A percentile compares a stretch with the other conserved stretches of the same genome.
Evolutionary conservation across 2,329 filamentous ascomycete species (phyloP).

Genomic region (Paecilomyces sp.): DNA sequence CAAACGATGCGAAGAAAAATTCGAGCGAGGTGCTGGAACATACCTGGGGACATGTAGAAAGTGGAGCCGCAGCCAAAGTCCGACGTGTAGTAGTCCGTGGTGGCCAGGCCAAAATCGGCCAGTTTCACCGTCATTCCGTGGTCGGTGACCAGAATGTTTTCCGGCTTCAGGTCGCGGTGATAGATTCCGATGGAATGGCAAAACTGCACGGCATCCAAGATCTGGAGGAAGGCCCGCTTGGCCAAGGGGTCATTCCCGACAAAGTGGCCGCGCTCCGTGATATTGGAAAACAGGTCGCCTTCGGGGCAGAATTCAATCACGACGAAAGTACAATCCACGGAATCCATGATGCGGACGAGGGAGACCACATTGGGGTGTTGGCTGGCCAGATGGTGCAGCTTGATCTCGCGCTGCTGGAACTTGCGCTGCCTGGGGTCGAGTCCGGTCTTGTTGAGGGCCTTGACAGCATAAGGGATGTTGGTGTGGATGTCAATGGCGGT

Average conservation of each 20-base stretch:
- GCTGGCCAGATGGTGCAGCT: constrained; percentile 81
- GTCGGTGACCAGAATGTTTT: constrained; percentile 92
- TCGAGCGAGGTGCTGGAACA: constrained; percentile 24
- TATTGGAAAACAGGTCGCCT: constrained; percentile 94
- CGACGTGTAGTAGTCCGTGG: constrained; percentile 71
- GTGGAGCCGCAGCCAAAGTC: constrained; percentile 98
- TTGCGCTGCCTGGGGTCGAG: constrained; percentile 78
- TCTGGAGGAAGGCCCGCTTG: constrained; percentile 84
- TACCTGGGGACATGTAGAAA: constrained; percentile 99
- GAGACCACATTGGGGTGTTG: constrained; percentile 90
- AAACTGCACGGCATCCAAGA: constrained; percentile 91
- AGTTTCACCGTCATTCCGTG: constrained; percentile 85
- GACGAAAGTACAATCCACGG: constrained; percentile 87
- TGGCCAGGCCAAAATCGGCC: constrained; percentile 94
- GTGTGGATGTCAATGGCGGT: constrained; percentile 77
- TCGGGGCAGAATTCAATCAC: constrained; percentile 96
- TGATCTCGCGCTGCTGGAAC: constrained; percentile 91
- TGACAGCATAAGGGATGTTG: constrained; percentile 82
- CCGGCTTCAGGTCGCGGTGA: constrained; percentile 94
- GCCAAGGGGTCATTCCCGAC: constrained; percentile 85
- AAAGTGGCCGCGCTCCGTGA: constrained; percentile 90
- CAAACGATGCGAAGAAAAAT: not conserved
- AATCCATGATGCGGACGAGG: constrained; percentile 87
- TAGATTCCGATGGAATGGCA: constrained; percentile 93
- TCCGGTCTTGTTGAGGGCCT: constrained; percentile 91